Conservation (phyloP, 352 stramenopile species). For the Aphanomyces stellatus region DNA sequence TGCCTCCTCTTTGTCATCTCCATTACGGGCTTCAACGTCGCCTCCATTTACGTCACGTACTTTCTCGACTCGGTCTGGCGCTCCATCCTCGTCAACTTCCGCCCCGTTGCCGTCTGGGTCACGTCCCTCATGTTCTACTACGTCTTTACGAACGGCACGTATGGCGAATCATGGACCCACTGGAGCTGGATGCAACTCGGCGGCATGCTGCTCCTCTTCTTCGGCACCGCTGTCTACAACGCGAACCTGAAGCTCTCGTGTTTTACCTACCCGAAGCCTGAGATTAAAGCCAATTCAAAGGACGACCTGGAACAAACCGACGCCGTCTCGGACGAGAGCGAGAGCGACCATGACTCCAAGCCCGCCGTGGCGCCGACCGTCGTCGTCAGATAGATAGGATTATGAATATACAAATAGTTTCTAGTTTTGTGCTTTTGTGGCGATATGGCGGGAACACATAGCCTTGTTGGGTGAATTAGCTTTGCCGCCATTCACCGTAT, state of each 20-base stretch:
- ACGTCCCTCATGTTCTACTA: constrained; percentile 68
- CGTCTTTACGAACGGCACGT: constrained; percentile 42
- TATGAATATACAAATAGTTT: neutral
- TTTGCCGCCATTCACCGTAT: too few species aligned
- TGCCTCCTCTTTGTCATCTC: constrained; percentile 59
- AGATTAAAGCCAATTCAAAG: neutral
- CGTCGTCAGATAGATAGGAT: neutral
- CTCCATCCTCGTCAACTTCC: constrained; percentile 44
- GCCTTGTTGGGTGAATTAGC: too few species aligned
- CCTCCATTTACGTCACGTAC: constrained; percentile 79
- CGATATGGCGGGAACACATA: too few species aligned
- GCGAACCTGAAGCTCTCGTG: constrained; percentile 15
- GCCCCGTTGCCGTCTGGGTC: constrained; percentile 17
- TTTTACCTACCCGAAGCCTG: neutral
- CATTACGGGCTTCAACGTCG: constrained; percentile 82
- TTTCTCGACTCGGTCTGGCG: constrained; percentile 82
- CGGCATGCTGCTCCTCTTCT: constrained; percentile 73
- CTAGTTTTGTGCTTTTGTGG: too few species aligned
- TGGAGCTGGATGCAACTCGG: constrained; percentile 67
- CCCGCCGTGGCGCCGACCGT: neutral
- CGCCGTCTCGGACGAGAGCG: neutral
- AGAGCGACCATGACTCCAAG: neutral
- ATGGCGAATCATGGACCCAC: constrained; percentile 71
- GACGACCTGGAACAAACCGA: constrained; percentile 11
- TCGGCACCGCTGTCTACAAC: constrained; percentile 86